Evolutionary conservation across 75 land plant genomes (phyloP), one percentile per base, ranked within the genome.

Genomic region (Sequoiadendron giganteum): DNA sequence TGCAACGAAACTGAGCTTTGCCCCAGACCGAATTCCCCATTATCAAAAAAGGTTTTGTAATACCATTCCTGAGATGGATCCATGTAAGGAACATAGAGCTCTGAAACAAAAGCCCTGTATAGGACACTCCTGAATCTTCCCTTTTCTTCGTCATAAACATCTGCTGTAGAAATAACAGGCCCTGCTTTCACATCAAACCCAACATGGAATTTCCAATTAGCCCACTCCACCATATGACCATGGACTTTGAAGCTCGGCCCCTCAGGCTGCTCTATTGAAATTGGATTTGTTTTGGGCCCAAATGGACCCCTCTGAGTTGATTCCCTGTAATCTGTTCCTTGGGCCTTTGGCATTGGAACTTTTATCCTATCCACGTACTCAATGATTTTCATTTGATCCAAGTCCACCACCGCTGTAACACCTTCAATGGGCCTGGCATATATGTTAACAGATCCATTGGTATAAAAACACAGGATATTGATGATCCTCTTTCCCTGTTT

Each of bases 351-450:
- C 42, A 79, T 0, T 40, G 82, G 82, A 21, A 79, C 39, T 79
- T 42, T 79, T 19, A 13, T 1, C 16, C 42, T 40, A 40, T 79
- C 47, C 4, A 21, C 30, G 39, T 49, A 39, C 3, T 28, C 32
- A 68, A 72, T 36, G 18, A 93, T 83, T 85, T 52, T 68, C 92
- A 88, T 90, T 52, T 84, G 80, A 25, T 91, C 93, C 21, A 94
- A 34, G 94, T 61, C 55, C 14, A 52, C 55, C 16, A 52, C 55
- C 14, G 14, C 14, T 52, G 55, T 52, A 52, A 52, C 55, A 49
- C 97, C 97, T 76, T 94, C 95, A 0, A 94, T 49, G 7, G 97
- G 97, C 81, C 93, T 87, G 89, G 92, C 85, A 91, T 90, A 94
- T 25, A 88, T 70, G 85, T 96, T 96, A 42, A 72, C 85, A 6